Conservation (phyloP, 2,329 filamentous ascomycete genomes). For the Nothophoma quercina region DNA sequence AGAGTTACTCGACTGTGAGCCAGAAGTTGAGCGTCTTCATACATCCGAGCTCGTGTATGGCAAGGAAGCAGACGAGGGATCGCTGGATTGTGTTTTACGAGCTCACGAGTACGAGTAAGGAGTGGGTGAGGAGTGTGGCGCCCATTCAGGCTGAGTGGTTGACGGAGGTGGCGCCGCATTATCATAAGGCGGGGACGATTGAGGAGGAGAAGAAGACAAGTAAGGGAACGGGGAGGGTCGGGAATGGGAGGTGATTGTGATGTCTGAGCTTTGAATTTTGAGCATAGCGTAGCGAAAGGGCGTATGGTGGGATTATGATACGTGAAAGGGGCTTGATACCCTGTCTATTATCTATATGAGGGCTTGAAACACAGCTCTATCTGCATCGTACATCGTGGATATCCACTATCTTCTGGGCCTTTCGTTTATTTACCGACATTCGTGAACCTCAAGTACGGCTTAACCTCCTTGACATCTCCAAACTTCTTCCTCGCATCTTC, state of each 20-base stretch:
- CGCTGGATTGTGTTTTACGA: slow-evolving; percentile 91
- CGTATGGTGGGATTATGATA: not conserved
- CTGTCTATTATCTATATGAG: not conserved
- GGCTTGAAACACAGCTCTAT: not conserved
- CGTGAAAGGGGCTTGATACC: slow-evolving; percentile 6
- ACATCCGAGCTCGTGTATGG: slow-evolving; percentile 76
- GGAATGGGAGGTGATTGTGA: not conserved
- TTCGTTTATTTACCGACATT: slow-evolving; percentile 49
- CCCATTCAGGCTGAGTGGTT: slow-evolving; percentile 87
- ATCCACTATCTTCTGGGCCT: not conserved
- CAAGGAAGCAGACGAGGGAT: slow-evolving; percentile 79
- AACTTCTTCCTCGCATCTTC: slow-evolving; percentile 89
- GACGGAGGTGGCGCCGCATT: slow-evolving; percentile 89
- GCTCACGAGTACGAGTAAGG: slow-evolving; percentile 81
- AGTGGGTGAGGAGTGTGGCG: slow-evolving; percentile 90
- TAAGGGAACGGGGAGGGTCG: slow-evolving; percentile 49
- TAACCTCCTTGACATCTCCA: slow-evolving; percentile 71
- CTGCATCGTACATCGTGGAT: not conserved
- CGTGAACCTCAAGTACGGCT: slow-evolving; percentile 77
- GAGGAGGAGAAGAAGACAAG: slow-evolving; percentile 82
- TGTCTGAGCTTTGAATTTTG: not conserved
- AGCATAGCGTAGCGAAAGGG: slow-evolving; percentile 13
- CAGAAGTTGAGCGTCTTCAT: slow-evolving; percentile 87
- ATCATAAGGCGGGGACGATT: slow-evolving; percentile 89
- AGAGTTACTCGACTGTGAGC: slow-evolving; percentile 91